Evolutionary conservation across 192 early-diverging fungal genomes (phyloP), one percentile per base, ranked within the genome.

Genomic region (Jimgerdemannia lactiflua): DNA sequence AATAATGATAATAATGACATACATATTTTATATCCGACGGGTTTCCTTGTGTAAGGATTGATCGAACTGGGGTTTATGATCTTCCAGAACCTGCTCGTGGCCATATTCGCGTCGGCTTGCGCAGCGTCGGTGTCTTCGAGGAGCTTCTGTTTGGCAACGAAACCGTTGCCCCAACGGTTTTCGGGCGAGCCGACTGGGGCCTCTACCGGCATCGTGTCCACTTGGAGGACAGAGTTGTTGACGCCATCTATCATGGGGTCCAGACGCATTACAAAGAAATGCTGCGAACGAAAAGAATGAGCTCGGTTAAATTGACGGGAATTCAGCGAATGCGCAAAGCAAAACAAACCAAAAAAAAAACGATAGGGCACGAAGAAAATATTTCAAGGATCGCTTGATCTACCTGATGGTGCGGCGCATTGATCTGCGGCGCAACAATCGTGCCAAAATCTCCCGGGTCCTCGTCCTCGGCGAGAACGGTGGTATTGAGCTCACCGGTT

Each of bases 241-340:
- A n/a, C 19, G 70, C 81, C 81, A 71, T 82, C 81, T 71, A 82
- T 74, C 81, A 82, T 82, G 39, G 81, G 81, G 69, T 82, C 81
- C 65, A 82, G 71, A 71, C 81, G 81, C 81, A 82, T 82, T 59
- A 78, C 78, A 69, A 82, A 82, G 75, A 82, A 77, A 54, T 82
- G 81, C 29, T 29, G 29, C 29, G 29, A 29, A 29, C 29, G 29
- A 29, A 29, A 29, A 29, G 29, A 29, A 29, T 29, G 29, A 29
- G 29, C 29, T 1, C 29, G 29, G 29, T 29, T 29, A 29, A 29
- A 29, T 29, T 29, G 29, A 29, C 29, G 1, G 29, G 29, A 29
- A 29, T 29, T 29, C 29, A 29, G 29, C 29, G 29, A 29, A 29
- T 29, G 29, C 29, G 29, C 29, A 29, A 29, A 29, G 29, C 29